phyloP scores from a whole-genome alignment of 179 eudicot species.

The Gypsophila paniculata region DNA sequence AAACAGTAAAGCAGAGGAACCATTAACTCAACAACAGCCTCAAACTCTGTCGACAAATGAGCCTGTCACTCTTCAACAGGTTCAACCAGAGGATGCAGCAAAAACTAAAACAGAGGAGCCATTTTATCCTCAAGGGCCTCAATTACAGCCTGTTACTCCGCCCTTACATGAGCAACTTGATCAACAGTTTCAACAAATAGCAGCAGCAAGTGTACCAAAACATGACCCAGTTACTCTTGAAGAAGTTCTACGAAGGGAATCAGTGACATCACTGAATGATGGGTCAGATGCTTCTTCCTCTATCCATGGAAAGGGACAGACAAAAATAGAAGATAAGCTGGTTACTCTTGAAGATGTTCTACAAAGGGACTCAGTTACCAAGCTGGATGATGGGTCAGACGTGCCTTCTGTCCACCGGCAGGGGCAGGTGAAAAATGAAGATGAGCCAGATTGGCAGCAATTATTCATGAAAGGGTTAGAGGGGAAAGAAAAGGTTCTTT shows the following conservation, averaged over 20 bases:
- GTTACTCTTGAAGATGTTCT: constrained; percentile 18
- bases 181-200: background rate
- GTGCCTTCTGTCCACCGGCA: constrained; percentile 10
- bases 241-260: constrained; percentile 20
- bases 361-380: constrained; percentile 12
- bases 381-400: constrained; percentile 14
- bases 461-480: constrained; percentile 50
- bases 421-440: constrained; percentile 22
- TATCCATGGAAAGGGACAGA: constrained; percentile 10
- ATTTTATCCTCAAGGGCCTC: background rate
- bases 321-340: constrained; percentile 13
- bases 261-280: constrained; percentile 9
- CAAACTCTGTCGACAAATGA: constrained; percentile 1
- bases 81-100: background rate
- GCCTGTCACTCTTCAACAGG: background rate
- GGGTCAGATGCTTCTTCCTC: constrained; percentile 9
- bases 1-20: constrained; percentile 29
- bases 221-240: constrained; percentile 7
- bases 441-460: constrained; percentile 49
- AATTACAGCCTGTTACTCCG: background rate
- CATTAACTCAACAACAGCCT: constrained; percentile 8
- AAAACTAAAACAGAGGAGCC: constrained; percentile 16
- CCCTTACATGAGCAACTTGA: background rate
- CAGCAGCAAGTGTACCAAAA: constrained; percentile 9
- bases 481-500: constrained; percentile 61